A percentile compares a stretch with the other conserved stretches of the same genome.
These are phyloP conservation scores for Cryptococcus sp. DNA, from an alignment of 1,284 basidiomycete genomes.

Conservation along the genomic window DNA sequence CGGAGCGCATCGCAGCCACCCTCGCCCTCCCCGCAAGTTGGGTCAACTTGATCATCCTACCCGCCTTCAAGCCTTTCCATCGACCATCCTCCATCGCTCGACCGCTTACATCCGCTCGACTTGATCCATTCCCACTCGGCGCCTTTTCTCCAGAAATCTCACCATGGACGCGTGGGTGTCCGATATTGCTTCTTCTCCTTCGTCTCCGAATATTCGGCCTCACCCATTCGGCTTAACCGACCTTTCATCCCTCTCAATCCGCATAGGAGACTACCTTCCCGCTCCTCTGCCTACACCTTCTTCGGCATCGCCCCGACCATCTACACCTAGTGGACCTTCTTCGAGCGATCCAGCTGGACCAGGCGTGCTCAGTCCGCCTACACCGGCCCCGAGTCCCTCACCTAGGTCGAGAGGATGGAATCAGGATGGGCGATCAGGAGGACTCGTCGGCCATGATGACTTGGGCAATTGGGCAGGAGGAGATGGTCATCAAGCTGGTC, in stretches of 20 bases:
- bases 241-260: not conserved
- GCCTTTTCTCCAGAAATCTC: not conserved
- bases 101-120: not conserved
- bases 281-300: not conserved
- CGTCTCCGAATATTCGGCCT: not conserved
- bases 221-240: not conserved
- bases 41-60: too few relatives aligned
- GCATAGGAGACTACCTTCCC: not conserved
- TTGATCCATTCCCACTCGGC: not conserved
- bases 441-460: not conserved
- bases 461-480: not conserved
- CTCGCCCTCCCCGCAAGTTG: too few relatives aligned
- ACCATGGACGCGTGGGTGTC: not conserved
- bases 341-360: not conserved
- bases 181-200: not conserved
- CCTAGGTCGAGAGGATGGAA: conserved; percentile 14
- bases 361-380: conserved; percentile 17
- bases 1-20: too few relatives aligned
- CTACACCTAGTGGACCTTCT: not conserved
- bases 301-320: not conserved
- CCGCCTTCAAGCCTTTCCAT: too few relatives aligned
- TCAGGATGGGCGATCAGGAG: conserved; percentile 7
- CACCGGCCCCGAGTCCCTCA: conserved; percentile 30
- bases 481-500: too few relatives aligned
- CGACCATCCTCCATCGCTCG: not conserved